Evolutionary conservation across 2,329 filamentous ascomycete genomes (phyloP).

Genomic region (Ascochyta rabiei): DNA sequence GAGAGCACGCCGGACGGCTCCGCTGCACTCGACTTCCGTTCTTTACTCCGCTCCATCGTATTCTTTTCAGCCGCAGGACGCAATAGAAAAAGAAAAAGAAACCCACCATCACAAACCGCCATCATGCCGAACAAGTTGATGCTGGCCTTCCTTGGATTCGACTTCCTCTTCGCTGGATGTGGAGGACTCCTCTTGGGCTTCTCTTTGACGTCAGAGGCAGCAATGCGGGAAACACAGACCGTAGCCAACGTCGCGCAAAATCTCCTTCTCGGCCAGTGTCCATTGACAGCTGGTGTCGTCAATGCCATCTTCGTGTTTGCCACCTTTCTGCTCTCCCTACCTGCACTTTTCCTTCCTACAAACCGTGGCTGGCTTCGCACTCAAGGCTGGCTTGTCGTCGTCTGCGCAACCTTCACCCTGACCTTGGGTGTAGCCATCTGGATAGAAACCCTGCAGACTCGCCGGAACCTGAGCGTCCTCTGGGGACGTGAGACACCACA

Average conservation of each 20-base stretch:
- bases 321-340: constrained; percentile 72
- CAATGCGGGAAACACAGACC: constrained; percentile 51
- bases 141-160: constrained; percentile 57
- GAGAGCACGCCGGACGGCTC: constrained; percentile 49
- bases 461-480: constrained; percentile 64
- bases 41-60: constrained; percentile 23
- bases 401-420: constrained; percentile 68
- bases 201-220: constrained; percentile 57
- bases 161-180: constrained; percentile 59
- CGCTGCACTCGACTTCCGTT: constrained; percentile 42
- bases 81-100: constrained; percentile 5
- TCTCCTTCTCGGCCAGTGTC: constrained; percentile 59
- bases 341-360: constrained; percentile 71
- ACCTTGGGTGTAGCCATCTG: constrained; percentile 67
- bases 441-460: constrained; percentile 74
- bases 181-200: constrained; percentile 61
- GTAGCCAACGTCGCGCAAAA: constrained; percentile 58
- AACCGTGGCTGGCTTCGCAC: constrained; percentile 73
- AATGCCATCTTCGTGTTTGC: constrained; percentile 75
- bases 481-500: constrained; percentile 64
- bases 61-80: constrained; percentile 17
- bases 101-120: constrained; percentile 30
- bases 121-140: constrained; percentile 60
- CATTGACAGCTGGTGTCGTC: constrained; percentile 69
- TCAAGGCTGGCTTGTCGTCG: constrained; percentile 68